phyloP scores from a whole-genome alignment of 176 grass and related monocot genomes.

The Metroxylon sagu region DNA sequence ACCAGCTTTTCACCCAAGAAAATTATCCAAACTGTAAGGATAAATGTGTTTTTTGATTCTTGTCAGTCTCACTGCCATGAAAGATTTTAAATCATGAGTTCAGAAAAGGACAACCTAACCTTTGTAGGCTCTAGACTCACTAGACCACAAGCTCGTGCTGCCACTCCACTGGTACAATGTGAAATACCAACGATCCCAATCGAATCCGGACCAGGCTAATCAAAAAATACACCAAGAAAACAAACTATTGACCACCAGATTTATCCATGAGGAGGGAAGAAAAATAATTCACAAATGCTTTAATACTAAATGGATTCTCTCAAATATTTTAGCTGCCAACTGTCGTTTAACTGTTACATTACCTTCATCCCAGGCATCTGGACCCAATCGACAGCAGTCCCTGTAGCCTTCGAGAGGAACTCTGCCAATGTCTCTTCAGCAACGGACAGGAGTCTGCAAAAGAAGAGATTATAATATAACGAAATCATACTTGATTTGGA shows the following conservation, averaged over 20 bases:
- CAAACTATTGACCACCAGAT: not conserved
- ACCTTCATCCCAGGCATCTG: slow-evolving; percentile 99
- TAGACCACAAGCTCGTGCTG: slow-evolving; percentile 96
- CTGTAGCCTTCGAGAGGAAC: slow-evolving; percentile 99
- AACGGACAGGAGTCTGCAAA: slow-evolving; percentile 68
- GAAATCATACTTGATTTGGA: not conserved
- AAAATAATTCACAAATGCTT: too few relatives aligned
- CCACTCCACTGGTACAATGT: slow-evolving; percentile 83
- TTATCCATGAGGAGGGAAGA: too few relatives aligned
- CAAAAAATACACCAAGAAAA: slow-evolving; percentile 3
- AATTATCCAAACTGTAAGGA: too few relatives aligned
- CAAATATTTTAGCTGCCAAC: not conserved
- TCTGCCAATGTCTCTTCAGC: slow-evolving; percentile 96
- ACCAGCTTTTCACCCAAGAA: too few relatives aligned
- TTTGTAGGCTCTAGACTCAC: slow-evolving; percentile 95
- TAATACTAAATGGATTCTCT: not conserved
- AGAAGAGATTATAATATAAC: slow-evolving; percentile 2
- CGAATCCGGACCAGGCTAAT: slow-evolving; percentile 99
- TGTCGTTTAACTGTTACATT: slow-evolving; percentile 1
- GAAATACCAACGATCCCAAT: slow-evolving; percentile 96
- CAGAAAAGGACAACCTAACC: slow-evolving; percentile 19
- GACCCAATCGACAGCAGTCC: slow-evolving; percentile 99
- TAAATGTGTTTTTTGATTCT: too few relatives aligned
- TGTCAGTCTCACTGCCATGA: too few relatives aligned
- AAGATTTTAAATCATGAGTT: too few relatives aligned